Conservation (phyloP, 2,329 filamentous ascomycete species). For the Paracorniculantispora psalliotae region DNA sequence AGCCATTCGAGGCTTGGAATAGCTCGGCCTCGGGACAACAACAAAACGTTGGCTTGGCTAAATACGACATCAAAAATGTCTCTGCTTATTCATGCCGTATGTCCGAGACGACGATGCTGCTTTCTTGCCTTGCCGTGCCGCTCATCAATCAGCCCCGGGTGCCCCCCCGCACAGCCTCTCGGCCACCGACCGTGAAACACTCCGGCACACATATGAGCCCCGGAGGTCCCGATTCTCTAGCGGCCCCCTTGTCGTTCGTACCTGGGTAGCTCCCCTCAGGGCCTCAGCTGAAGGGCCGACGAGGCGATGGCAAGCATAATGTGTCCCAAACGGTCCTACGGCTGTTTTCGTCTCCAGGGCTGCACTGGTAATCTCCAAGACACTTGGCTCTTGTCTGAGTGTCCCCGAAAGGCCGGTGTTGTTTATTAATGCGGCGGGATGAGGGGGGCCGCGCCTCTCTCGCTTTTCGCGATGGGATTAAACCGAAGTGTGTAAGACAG, state of each 20-base stretch:
- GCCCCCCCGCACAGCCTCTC: not conserved
- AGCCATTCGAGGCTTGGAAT: not conserved
- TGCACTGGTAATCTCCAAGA: too few species aligned
- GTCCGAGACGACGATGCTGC: not conserved
- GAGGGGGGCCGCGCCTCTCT: too few species aligned
- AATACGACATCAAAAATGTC: not conserved
- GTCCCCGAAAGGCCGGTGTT: not conserved
- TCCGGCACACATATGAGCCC: slow-evolving; percentile 1
- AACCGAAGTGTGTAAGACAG: too few species aligned
- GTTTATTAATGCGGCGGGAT: not conserved
- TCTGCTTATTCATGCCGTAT: not conserved
- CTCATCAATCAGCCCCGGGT: not conserved
- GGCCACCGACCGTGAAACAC: slow-evolving; percentile 1
- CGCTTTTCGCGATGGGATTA: too few species aligned
- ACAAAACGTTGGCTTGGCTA: too few species aligned
- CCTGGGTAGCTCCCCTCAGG: not conserved
- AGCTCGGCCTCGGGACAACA: not conserved
- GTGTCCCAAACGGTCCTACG: not conserved
- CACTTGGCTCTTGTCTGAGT: not conserved
- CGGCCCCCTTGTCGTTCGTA: not conserved
- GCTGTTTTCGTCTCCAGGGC: not conserved
- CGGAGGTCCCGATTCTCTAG: not conserved
- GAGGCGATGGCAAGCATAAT: not conserved
- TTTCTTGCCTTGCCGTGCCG: not conserved
- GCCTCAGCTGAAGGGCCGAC: not conserved